phyloP scores from a whole-genome alignment of 495 filamentous ascomycete genomes.

The Neurospora sp. region DNA sequence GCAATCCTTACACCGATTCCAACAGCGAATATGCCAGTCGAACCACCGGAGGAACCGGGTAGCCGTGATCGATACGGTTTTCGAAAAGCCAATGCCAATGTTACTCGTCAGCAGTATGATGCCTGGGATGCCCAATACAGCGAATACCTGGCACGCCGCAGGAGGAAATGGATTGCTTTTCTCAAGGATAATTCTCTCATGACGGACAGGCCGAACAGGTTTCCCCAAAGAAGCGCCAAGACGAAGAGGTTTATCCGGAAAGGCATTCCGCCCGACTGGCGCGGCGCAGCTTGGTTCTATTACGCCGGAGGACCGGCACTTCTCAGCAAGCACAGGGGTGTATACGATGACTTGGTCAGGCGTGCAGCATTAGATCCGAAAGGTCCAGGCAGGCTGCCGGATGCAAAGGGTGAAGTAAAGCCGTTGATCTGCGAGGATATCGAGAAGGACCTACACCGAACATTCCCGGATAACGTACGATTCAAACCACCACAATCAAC shows the following conservation, averaged over 20 bases:
- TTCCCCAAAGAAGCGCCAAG: conserved; percentile 70
- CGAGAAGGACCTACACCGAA: conserved; percentile 88
- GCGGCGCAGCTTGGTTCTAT: conserved; percentile 93
- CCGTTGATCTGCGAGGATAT: conserved; percentile 79
- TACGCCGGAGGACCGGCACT: conserved; percentile 84
- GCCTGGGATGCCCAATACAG: conserved; percentile 66
- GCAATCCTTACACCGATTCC: conserved; percentile 8
- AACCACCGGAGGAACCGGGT: conserved; percentile 21
- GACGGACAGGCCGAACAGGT: conserved; percentile 59
- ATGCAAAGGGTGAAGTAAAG: conserved; percentile 36
- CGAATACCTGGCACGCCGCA: conserved; percentile 55
- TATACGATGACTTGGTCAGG: conserved; percentile 61
- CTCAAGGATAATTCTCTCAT: conserved; percentile 67
- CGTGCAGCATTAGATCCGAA: conserved; percentile 21
- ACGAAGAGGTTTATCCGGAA: conserved; percentile 86
- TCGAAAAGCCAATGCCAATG: conserved; percentile 72
- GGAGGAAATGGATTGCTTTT: conserved; percentile 70
- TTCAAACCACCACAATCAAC: conserved; percentile 56
- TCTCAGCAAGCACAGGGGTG: conserved; percentile 58
- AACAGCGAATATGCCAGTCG: conserved; percentile 11
- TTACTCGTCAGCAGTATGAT: conserved; percentile 69
- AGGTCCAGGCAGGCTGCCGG: conserved; percentile 8
- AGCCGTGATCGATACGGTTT: conserved; percentile 84
- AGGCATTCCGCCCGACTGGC: conserved; percentile 88
- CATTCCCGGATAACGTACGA: conserved; percentile 87